Evolutionary conservation across 352 stramenopile species (phyloP).

Genomic region (Pythium aristosporum): DNA sequence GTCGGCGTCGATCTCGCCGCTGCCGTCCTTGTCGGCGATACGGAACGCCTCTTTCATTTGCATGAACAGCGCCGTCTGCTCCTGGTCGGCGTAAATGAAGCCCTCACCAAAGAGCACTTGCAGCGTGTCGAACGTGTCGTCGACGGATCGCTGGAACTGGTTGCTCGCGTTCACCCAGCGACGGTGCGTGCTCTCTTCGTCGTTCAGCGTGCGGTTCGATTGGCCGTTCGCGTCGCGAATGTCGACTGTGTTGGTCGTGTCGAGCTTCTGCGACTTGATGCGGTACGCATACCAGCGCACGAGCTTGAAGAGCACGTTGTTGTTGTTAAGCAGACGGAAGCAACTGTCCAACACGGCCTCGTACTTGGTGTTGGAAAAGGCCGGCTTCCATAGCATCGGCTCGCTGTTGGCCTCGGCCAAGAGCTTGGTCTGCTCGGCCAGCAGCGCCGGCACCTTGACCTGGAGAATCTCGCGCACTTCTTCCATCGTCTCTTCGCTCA

Average conservation of each 20-base stretch:
- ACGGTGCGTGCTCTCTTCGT: slow-evolving; percentile 28
- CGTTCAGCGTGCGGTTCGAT: slow-evolving; percentile 20
- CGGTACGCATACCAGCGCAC: slow-evolving; percentile 78
- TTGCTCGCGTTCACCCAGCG: slow-evolving; percentile 54
- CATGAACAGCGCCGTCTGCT: slow-evolving; percentile 85
- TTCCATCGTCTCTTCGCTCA: slow-evolving; percentile 54
- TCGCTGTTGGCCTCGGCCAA: slow-evolving; percentile 62
- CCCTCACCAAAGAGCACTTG: slow-evolving; percentile 70
- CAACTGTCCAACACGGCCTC: slow-evolving; percentile 57
- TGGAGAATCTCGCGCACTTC: slow-evolving; percentile 60
- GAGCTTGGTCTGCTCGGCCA: slow-evolving; percentile 61
- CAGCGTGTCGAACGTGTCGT: slow-evolving; percentile 71
- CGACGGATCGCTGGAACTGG: slow-evolving; percentile 50
- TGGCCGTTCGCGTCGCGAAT: slow-evolving; percentile 41
- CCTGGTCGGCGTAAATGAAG: slow-evolving; percentile 74
- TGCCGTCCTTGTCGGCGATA: slow-evolving; percentile 75
- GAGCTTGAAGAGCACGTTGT: slow-evolving; percentile 79
- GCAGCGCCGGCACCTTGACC: slow-evolving; percentile 49
- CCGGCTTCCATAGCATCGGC: slow-evolving; percentile 63
- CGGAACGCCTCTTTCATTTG: slow-evolving; percentile 87
- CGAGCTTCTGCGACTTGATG: slow-evolving; percentile 44
- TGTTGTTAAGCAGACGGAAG: slow-evolving; percentile 77
- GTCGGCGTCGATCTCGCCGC: slow-evolving; percentile 75
- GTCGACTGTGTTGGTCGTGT: slow-evolving; percentile 41
- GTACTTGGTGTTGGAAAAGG: slow-evolving; percentile 80